A percentile compares a stretch with the other conserved stretches of the same genome.
Conservation (phyloP, 2,329 filamentous ascomycete species). For the Fusarium ambrosium region DNA sequence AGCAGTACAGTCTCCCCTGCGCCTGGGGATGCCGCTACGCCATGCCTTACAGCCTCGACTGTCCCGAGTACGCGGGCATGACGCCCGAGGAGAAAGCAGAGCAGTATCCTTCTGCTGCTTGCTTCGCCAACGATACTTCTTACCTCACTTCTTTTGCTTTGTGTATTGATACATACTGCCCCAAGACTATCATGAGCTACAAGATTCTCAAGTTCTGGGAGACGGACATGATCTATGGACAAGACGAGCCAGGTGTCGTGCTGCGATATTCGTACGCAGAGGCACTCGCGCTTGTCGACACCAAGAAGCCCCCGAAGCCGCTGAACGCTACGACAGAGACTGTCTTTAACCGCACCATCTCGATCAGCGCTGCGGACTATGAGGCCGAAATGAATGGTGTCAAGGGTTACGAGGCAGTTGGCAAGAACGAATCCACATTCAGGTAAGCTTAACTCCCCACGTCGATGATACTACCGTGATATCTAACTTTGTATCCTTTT, state of each 20-base stretch:
- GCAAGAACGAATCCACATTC: conserved; percentile 33
- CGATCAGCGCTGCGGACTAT: conserved; percentile 13
- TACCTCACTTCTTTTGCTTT: conserved; percentile 43
- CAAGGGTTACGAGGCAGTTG: not conserved
- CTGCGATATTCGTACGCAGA: conserved; percentile 29
- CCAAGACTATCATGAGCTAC: not conserved
- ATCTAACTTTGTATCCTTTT: not conserved
- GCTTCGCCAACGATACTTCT: conserved; percentile 23
- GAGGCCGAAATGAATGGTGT: conserved; percentile 28
- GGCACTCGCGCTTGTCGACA: conserved; percentile 29
- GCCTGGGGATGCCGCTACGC: conserved; percentile 33
- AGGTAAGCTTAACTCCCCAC: conserved; percentile 26
- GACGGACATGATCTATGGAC: conserved; percentile 25
- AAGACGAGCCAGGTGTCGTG: conserved; percentile 2
- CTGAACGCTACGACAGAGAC: not conserved
- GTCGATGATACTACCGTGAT: no score
- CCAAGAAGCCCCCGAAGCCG: conserved; percentile 3
- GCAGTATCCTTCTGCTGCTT: conserved; percentile 27
- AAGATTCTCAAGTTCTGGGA: conserved; percentile 39
- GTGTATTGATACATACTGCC: conserved; percentile 33
- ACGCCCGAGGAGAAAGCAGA: conserved; percentile 30
- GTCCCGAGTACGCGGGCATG: conserved; percentile 40
- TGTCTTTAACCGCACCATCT: conserved; percentile 34
- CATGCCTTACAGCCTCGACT: conserved; percentile 30
- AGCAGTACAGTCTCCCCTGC: conserved; percentile 20